Evolutionary conservation across 164 flowering plant species (phyloP).

Genomic region (Taxillus chinensis): DNA sequence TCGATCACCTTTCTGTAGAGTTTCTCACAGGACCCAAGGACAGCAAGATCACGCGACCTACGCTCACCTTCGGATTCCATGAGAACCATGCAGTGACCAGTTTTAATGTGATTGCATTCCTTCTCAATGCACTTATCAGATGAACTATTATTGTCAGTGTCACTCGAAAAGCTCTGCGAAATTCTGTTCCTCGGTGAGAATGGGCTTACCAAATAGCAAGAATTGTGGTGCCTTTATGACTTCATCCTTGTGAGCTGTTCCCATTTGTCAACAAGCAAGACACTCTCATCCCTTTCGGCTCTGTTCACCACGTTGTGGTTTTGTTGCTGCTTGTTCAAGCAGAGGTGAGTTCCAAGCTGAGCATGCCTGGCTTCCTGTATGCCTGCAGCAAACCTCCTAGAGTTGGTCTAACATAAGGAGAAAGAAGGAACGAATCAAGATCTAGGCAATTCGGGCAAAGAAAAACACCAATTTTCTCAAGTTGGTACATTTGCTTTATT

Average conservation of each 20-base stretch:
- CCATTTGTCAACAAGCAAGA: constrained; percentile 35
- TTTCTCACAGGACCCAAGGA: constrained; percentile 43
- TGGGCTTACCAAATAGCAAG: constrained; percentile 41
- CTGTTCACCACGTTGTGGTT: no score
- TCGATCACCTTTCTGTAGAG: constrained; percentile 28
- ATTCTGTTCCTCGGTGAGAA: constrained; percentile 32
- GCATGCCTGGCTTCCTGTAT: constrained; percentile 77
- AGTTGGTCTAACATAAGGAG: no score
- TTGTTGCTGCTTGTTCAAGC: no score
- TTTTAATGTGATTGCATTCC: constrained; percentile 20
- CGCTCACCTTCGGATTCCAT: constrained; percentile 4
- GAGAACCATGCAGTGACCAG: constrained; percentile 15
- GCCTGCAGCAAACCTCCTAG: no score
- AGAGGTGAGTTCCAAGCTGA: constrained; percentile 31
- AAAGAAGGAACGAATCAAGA: no score
- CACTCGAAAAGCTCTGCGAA: constrained; percentile 32
- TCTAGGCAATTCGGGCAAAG: no score
- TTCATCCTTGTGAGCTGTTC: constrained; percentile 12
- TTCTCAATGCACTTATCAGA: constrained; percentile 29
- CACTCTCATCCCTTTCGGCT: constrained; percentile 16
- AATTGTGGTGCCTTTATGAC: constrained; percentile 27
- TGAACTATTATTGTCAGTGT: constrained; percentile 21
- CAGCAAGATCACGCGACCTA: constrained; percentile 41
- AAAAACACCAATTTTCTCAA: no score
- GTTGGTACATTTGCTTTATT: no score